Evolutionary conservation across 2,329 filamentous ascomycete genomes (phyloP), one percentile per base, ranked within the genome.

Genomic region (Fusarium cicatricum): DNA sequence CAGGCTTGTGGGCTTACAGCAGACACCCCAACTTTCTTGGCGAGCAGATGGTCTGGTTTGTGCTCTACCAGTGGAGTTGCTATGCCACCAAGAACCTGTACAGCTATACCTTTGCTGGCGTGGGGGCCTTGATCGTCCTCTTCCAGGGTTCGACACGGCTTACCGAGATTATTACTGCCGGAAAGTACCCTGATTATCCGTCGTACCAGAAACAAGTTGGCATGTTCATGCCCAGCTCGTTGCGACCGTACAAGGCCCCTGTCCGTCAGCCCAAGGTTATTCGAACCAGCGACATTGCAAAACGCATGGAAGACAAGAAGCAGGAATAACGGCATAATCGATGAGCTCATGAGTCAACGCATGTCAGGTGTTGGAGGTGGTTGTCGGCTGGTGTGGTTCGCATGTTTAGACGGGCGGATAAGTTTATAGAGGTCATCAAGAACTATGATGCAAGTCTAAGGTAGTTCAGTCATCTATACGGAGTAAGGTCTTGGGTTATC

Each of bases 11-110:
- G 89, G 89, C 87, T 1, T 92, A 88, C 79, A 94, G 90, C 66
- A 85, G 95, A 39, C 96, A 99, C 74, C 95, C 95, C 41, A 99
- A 99, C 75, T 99, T 98, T 71, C 86, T 90, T 5, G 91, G 91
- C 5, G 95, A 99, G 76, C 95, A 98, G 77, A 81, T 87, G 26
- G 87, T 98, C 67, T 99, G 95, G 95, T 82, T 96, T 48, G 78
- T 87, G 9, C 76, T 98, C 46, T 98, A 98, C 74, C 85, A 91
- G 69, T 99, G 94, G 95, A 86, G 85, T 64, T 94, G 90, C 74
- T 89, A 86, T 71, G 84, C 87, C 49, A 90, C 88, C 28, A 83
- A 87, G 50, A 86, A 82, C 2, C 79, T 88, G 36, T 88, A 88
- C 72, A 94, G 90, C 75, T 99, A 93, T 91, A 87, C 90, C 1